Conservation (phyloP, 1,284 basidiomycete species). For the Afroboletus lepidellus region DNA sequence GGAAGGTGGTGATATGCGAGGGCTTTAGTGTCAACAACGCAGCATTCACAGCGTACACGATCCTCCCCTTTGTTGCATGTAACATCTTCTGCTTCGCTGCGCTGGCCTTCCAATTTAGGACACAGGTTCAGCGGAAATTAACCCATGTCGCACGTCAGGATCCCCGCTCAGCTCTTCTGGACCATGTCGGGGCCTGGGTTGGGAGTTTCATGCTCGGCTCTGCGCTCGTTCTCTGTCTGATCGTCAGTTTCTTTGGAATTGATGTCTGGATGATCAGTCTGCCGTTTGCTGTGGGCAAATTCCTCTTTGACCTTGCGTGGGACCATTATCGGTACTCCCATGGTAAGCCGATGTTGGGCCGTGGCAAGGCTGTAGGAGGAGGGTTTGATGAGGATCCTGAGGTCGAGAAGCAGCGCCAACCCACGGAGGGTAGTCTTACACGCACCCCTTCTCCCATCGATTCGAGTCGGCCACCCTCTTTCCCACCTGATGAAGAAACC, state of each 20-base stretch:
- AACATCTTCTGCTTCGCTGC: slow-evolving; percentile 53
- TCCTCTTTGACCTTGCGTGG: slow-evolving; percentile 63
- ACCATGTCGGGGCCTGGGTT: slow-evolving; percentile 50
- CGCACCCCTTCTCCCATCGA: background rate
- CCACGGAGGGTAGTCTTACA: background rate
- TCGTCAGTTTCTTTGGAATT: slow-evolving; percentile 56
- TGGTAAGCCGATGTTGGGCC: slow-evolving; percentile 21
- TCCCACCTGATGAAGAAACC: slow-evolving; percentile 1
- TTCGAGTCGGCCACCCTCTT: background rate
- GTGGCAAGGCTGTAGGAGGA: slow-evolving; percentile 4
- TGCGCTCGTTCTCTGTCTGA: slow-evolving; percentile 51
- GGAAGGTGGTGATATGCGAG: slow-evolving; percentile 58
- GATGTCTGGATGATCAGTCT: slow-evolving; percentile 83
- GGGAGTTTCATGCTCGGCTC: slow-evolving; percentile 50
- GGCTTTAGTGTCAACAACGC: slow-evolving; percentile 60
- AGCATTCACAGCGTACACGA: slow-evolving; percentile 69
- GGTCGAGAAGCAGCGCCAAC: background rate
- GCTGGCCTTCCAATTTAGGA: slow-evolving; percentile 55
- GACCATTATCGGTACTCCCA: slow-evolving; percentile 50
- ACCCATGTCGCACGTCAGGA: slow-evolving; percentile 39
- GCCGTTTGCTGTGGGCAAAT: slow-evolving; percentile 80
- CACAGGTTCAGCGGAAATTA: slow-evolving; percentile 49
- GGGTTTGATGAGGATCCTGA: background rate
- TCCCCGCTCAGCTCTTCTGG: slow-evolving; percentile 47
- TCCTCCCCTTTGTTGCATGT: slow-evolving; percentile 68